Evolutionary conservation across 176 grass and related monocot genomes (phyloP).

Genomic region (Oryza meyeriana): DNA sequence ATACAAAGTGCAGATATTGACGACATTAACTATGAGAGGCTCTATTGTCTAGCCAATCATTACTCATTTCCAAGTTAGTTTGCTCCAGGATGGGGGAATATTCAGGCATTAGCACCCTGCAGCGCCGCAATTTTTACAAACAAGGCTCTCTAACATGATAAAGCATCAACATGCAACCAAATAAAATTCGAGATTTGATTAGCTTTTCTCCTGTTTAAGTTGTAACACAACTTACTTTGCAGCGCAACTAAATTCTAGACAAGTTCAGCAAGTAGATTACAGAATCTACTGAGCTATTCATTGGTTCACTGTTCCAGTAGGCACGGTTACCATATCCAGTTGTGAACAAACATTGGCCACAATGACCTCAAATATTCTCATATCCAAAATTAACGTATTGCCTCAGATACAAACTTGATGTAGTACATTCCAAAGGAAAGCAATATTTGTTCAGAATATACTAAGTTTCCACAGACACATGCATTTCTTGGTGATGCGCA

Average conservation of each 20-base stretch:
- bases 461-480: background rate
- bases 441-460: background rate
- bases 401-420: background rate
- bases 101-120: background rate
- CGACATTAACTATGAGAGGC: background rate
- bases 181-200: background rate
- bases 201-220: background rate
- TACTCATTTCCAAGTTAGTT: background rate
- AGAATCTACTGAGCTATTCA: slow-evolving; percentile 3
- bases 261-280: background rate
- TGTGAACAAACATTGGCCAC: background rate
- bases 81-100: background rate
- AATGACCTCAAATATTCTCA: background rate
- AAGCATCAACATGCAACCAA: background rate
- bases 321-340: background rate
- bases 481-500: background rate
- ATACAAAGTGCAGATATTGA: background rate
- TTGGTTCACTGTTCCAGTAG: background rate
- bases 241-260: background rate
- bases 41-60: background rate
- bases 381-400: background rate
- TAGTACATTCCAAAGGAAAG: background rate
- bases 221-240: background rate
- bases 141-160: background rate
- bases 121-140: background rate